phyloP scores from a whole-genome alignment of 2,329 filamentous ascomycete species.

The Epichloe sibirici region DNA sequence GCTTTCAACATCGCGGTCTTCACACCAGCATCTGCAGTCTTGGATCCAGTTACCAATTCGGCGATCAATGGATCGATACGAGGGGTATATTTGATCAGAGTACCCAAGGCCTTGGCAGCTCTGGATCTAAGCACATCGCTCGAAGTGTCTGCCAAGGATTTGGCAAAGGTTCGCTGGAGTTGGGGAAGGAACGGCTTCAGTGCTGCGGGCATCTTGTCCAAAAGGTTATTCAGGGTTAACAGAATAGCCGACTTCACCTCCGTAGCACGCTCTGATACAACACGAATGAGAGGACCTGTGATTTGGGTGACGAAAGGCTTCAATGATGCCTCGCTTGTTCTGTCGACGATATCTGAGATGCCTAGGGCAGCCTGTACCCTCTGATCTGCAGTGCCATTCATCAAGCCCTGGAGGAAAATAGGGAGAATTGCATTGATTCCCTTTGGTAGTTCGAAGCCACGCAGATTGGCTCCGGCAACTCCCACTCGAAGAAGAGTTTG shows the following conservation, averaged over 20 bases:
- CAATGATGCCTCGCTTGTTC: constrained; percentile 74
- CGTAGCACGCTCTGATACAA: constrained; percentile 89
- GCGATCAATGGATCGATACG: constrained; percentile 87
- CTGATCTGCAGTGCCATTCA: constrained; percentile 92
- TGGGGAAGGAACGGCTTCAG: constrained; percentile 96
- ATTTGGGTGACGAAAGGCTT: constrained; percentile 97
- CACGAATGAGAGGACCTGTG: constrained; percentile 92
- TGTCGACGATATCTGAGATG: constrained; percentile 91
- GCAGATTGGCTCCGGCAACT: constrained; percentile 69
- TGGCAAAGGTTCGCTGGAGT: constrained; percentile 91
- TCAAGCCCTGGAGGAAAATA: constrained; percentile 93
- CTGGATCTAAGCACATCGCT: constrained; percentile 79
- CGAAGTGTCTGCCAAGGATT: constrained; percentile 83
- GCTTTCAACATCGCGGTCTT: constrained; percentile 95
- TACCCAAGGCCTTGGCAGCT: constrained; percentile 87
- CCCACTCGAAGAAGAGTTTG: constrained; percentile 82
- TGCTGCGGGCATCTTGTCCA: constrained; percentile 92
- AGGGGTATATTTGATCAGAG: constrained; percentile 88
- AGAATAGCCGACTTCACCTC: constrained; percentile 95
- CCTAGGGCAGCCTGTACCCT: constrained; percentile 82
- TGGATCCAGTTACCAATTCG: constrained; percentile 90
- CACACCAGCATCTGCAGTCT: constrained; percentile 73
- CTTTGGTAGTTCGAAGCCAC: constrained; percentile 87
- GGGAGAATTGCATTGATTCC: constrained; percentile 93
- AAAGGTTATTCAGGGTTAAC: constrained; percentile 81